Evolutionary conservation across 352 stramenopile species (phyloP), one percentile per base, ranked within the genome.

Genomic region (Phytophthora rubi): DNA sequence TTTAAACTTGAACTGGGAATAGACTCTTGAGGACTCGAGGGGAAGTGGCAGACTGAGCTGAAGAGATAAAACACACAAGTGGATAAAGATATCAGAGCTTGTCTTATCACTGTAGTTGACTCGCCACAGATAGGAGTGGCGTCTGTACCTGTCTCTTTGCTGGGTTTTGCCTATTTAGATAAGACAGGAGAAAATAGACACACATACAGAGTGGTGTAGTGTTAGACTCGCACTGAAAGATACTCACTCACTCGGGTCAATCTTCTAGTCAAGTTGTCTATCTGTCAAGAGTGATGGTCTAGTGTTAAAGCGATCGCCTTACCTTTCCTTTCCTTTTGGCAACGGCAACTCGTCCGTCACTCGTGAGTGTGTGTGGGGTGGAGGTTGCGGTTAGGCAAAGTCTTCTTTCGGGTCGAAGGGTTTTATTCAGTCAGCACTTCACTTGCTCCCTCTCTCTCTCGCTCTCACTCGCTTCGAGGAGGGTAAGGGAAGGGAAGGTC

Each of bases 81-180:
- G 13, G 49, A 63, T 30, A 48, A 59, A 64, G 44, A 62, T 66
- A 59, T 75, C 47, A 68, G 59, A 47, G 39, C 26, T 23, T 48
- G 15, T 70, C 54, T 70, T 54, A 49, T 61, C 51, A 59, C 48
- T 55, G 66, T 35, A 6, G 58, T 58, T 51, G 5, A 13, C 49
- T 42, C 6, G 23, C 32, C 42, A 63, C 30, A 61, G 35, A 52
- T 18, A 42, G 15, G 15, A 39, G 23, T 13, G 6, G 7, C 35
- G 59, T 73, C 49, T n/a, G 59, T 71, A 77, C 70, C 68, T 76
- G 68, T 76, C 70, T 61, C 49, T 62, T 63, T 32, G 49, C 18
- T 16, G 18, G n/a, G 45, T 52, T 52, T 16, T 28, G 45, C 16
- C 18, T 26, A 3, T 15, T 26, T 48, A 32, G 21, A 33, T 54